Base-by-base conservation (phyloP, 176 grass and related monocot species). In the Cocos nucifera region DNA sequence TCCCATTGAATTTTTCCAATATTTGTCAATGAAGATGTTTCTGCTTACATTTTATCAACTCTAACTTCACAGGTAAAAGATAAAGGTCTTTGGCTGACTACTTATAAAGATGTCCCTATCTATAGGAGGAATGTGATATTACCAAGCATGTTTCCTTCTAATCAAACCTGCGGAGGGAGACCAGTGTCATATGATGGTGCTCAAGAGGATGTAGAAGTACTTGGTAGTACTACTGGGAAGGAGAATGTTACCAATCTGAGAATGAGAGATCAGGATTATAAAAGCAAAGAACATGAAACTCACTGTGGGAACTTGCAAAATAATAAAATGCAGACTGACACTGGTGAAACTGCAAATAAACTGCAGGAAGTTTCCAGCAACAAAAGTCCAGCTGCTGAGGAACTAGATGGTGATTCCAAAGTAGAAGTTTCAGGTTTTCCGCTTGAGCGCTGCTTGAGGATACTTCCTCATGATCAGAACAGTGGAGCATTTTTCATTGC, bases 131-230 rank as follows among this genome's bases (percentile, higher is more conserved):
- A 15, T 61, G 87, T 66, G 30, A 61, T 98, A 82, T 62, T 56
- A 58, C 87, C 85, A 76, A 85, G 84, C 68, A 92, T 98, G 93
- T 98, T 98, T 76, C 87, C 93, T 61, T 97, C 93, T 67, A 84
- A 87, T 24, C 75, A 80, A 85, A 81, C 67, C 56, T 69, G 61
- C 71, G 81, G 35, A 15, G 72, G 75, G 44, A 81, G 39, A 53
- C 50, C 29, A 53, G 17, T 2, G n/a, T 54, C n/a, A 2, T 22
- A 12, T 71, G 68, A 73, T 70, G 73, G 6, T 44, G 27, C 53
- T 69, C 68, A 71, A 39, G 56, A 85, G 54, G 60, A 61, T 51
- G 61, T 51, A 55, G 66, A 79, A 66, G 54, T 23, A 51, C 51
- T 72, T 53, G 69, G 69, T 73, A 73, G 65, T 49, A 53, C 78